Conservation (phyloP, 2,329 filamentous ascomycete genomes). For the Colletotrichum ledebouriae region DNA sequence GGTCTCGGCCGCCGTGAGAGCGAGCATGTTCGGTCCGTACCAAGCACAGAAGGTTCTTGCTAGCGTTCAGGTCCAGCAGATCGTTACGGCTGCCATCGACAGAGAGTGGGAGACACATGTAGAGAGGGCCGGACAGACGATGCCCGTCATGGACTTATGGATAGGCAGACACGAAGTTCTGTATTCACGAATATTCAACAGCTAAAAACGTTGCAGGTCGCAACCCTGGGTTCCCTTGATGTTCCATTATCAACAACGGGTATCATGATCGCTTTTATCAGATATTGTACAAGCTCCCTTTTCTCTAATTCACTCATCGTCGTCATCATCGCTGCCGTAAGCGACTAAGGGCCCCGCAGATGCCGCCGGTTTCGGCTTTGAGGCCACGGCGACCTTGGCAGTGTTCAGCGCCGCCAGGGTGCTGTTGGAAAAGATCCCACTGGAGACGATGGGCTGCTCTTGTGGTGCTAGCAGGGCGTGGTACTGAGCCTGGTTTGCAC, state of each 20-base stretch:
- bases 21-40: slow-evolving; percentile 84
- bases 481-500: slow-evolving; percentile 52
- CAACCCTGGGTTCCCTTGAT: slow-evolving; percentile 29
- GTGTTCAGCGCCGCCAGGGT: slow-evolving; percentile 84
- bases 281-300: slow-evolving; percentile 79
- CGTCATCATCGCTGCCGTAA: slow-evolving; percentile 93
- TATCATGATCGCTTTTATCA: slow-evolving; percentile 39
- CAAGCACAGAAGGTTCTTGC: slow-evolving; percentile 82
- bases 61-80: slow-evolving; percentile 66
- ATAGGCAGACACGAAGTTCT: slow-evolving; percentile 85
- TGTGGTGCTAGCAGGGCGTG: slow-evolving; percentile 45
- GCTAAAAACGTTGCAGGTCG: slow-evolving; percentile 57
- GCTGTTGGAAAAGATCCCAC: slow-evolving; percentile 83
- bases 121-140: slow-evolving; percentile 79
- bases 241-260: slow-evolving; percentile 41
- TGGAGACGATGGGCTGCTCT: slow-evolving; percentile 54
- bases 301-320: slow-evolving; percentile 55
- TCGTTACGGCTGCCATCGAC: slow-evolving; percentile 70
- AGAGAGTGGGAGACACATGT: slow-evolving; percentile 70
- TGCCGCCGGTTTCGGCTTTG: slow-evolving; percentile 65
- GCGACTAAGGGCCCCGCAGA: slow-evolving; percentile 81
- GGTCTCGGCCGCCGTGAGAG: slow-evolving; percentile 81
- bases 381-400: slow-evolving; percentile 66
- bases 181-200: slow-evolving; percentile 91
- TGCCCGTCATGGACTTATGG: slow-evolving; percentile 86